Conservation (phyloP, 2,329 filamentous ascomycete genomes). For the Sclerotinia nivalis region DNA sequence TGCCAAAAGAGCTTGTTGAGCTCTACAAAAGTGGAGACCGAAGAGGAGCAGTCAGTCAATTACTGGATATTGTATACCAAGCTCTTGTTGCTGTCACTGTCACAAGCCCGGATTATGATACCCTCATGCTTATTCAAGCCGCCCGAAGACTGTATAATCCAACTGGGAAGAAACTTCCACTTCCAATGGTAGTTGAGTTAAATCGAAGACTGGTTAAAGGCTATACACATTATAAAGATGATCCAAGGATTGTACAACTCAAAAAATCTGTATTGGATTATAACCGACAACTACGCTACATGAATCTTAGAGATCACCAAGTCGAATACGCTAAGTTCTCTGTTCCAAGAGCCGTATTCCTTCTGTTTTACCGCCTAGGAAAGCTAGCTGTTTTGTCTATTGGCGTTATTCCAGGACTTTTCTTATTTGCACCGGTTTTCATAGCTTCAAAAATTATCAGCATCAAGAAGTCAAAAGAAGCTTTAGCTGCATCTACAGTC, state of each 20-base stretch:
- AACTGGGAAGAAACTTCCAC: constrained; percentile 48
- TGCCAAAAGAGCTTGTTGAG: constrained; percentile 78
- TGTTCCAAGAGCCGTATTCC: constrained; percentile 55
- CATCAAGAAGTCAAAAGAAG: constrained; percentile 75
- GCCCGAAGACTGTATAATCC: constrained; percentile 91
- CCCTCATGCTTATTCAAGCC: constrained; percentile 85
- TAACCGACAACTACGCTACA: constrained; percentile 60
- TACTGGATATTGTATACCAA: constrained; percentile 63
- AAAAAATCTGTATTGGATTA: constrained; percentile 44
- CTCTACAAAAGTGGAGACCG: constrained; percentile 82
- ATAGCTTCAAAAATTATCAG: constrained; percentile 74
- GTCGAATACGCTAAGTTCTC: constrained; percentile 54
- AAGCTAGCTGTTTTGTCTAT: constrained; percentile 76
- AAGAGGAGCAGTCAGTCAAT: constrained; percentile 80
- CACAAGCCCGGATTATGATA: constrained; percentile 93
- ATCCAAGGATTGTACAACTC: constrained; percentile 26
- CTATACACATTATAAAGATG: constrained; percentile 53
- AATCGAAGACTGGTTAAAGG: constrained; percentile 88
- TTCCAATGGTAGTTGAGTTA: constrained; percentile 57
- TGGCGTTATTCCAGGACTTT: constrained; percentile 79
- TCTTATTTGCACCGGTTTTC: constrained; percentile 87
- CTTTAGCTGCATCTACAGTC: constrained; percentile 80
- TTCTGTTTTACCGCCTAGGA: constrained; percentile 75
- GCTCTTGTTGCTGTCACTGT: constrained; percentile 87
- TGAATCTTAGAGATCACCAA: constrained; percentile 29